phyloP scores from a whole-genome alignment of 192 early-diverging fungal genomes.

The Rhizoclosmatium globosum region DNA sequence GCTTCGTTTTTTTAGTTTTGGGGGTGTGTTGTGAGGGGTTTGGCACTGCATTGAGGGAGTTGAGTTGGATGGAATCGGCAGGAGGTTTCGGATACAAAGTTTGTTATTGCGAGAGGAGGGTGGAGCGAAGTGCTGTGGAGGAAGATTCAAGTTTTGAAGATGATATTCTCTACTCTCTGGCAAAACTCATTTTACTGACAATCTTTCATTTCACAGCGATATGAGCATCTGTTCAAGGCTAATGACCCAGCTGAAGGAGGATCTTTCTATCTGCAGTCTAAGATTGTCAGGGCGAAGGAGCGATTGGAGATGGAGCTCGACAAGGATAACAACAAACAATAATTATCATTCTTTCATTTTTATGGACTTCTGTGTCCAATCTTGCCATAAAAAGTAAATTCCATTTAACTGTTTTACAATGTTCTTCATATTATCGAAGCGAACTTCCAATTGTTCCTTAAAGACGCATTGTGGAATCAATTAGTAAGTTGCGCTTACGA shows the following conservation, averaged over 20 bases:
- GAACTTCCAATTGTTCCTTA: too few species aligned
- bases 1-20: slow-evolving; percentile 25
- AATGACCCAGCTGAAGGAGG: slow-evolving; percentile 90
- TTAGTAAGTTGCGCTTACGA: too few species aligned
- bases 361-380: too few species aligned
- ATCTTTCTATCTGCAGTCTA: slow-evolving; percentile 94
- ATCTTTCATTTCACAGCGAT: slow-evolving; percentile 60
- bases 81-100: too few species aligned
- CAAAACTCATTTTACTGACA: too few species aligned
- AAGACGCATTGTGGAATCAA: too few species aligned
- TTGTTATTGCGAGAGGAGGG: too few species aligned
- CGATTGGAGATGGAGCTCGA: slow-evolving; percentile 89
- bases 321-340: neutral
- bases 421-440: too few species aligned
- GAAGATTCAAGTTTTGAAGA: too few species aligned
- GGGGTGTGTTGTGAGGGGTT: neutral
- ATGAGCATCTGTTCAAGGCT: slow-evolving; percentile 83
- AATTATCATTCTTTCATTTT: neutral
- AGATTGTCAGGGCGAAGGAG: slow-evolving; percentile 92
- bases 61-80: too few species aligned
- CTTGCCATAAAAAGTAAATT: slow-evolving; percentile 19
- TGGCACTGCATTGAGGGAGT: neutral
- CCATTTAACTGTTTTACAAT: too few species aligned
- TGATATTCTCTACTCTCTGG: neutral
- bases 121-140: too few species aligned